Conservation (phyloP, 257 asterid species). For the Primulina huaijiensis region DNA sequence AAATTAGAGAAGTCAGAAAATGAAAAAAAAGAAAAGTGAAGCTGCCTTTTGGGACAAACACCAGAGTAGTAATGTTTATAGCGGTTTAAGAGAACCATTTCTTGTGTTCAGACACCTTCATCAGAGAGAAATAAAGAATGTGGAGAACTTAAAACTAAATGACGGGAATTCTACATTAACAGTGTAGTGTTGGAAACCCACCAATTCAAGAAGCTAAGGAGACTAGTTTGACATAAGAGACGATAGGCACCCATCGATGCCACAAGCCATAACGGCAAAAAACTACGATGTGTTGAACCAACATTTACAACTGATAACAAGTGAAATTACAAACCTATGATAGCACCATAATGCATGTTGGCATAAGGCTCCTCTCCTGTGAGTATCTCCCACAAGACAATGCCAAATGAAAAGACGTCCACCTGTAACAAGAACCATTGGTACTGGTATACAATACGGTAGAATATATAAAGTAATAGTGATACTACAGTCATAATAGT, state of each 20-base stretch:
- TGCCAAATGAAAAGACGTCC: slow-evolving; percentile 91
- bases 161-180: too few species aligned
- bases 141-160: too few species aligned
- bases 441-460: background rate
- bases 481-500: background rate
- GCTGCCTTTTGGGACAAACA: background rate
- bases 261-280: background rate
- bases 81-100: background rate
- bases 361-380: slow-evolving; percentile 99
- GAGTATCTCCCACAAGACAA: slow-evolving; percentile 92
- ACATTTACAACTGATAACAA: background rate
- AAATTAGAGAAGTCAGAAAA: background rate
- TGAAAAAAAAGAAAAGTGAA: background rate
- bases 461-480: background rate
- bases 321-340: slow-evolving; percentile 54
- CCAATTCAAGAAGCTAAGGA: background rate
- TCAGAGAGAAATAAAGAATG: background rate
- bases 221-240: background rate
- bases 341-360: slow-evolving; percentile 96
- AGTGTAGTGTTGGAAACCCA: too few species aligned
- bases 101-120: background rate
- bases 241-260: background rate
- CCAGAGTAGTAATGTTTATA: background rate
- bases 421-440: slow-evolving; percentile 47
- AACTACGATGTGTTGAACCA: background rate